phyloP scores from a whole-genome alignment of 306 rosid genomes.

The Quercus agrifolia region DNA sequence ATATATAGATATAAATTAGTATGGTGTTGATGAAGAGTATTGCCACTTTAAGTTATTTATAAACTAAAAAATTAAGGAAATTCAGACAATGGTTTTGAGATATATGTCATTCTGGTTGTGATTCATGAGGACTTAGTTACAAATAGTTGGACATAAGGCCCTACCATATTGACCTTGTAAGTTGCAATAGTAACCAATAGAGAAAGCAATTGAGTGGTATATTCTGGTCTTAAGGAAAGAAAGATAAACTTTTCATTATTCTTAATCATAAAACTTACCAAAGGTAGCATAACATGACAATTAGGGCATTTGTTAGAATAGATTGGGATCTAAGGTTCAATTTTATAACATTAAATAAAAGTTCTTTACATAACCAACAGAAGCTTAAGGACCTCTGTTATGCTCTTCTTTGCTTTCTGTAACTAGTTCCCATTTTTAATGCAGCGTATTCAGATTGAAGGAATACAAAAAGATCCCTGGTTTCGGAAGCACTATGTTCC shows the following conservation, averaged over 20 bases:
- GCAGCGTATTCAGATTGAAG: slow-evolving; percentile 69
- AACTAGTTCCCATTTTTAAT: slow-evolving; percentile 15
- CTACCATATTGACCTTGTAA: not conserved
- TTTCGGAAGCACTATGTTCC: slow-evolving; percentile 58
- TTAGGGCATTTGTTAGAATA: not conserved
- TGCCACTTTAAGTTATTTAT: not conserved
- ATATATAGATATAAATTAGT: not conserved
- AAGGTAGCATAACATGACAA: not conserved
- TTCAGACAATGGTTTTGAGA: not conserved
- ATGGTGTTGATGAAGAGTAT: not conserved
- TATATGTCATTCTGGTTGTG: not conserved
- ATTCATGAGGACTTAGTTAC: not conserved
- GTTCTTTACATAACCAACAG: not conserved
- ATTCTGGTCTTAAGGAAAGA: not conserved
- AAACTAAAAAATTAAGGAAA: not conserved
- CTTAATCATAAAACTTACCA: not conserved
- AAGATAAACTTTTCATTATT: not conserved
- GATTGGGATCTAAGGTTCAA: not conserved
- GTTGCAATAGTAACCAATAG: not conserved
- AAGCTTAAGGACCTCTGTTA: not conserved
- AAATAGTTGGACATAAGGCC: not conserved
- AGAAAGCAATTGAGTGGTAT: not conserved
- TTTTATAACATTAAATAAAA: not conserved
- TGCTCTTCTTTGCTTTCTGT: not conserved
- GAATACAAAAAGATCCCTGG: slow-evolving; percentile 78